These are phyloP conservation scores for Orbilia blumenaviensis DNA, from an alignment of 2,329 filamentous ascomycete genomes.

Conservation along the genomic window DNA sequence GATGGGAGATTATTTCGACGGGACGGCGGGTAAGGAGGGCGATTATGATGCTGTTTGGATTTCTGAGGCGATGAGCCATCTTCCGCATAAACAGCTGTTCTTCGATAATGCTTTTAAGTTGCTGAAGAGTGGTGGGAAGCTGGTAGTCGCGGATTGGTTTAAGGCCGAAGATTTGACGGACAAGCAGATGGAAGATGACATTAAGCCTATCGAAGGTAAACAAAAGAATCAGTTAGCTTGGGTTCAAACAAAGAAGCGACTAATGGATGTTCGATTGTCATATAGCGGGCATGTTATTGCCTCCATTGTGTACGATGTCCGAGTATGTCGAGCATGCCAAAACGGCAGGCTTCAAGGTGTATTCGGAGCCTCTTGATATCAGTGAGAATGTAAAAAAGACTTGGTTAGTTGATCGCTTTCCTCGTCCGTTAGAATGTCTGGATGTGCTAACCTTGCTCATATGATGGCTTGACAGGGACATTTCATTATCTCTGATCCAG, in stretches of 20 bases:
- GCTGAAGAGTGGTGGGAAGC: slow-evolving; percentile 64
- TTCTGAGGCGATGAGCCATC: slow-evolving; percentile 70
- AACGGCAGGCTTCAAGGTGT: slow-evolving; percentile 64
- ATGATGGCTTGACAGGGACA: slow-evolving; percentile 66
- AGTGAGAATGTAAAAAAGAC: slow-evolving; percentile 69
- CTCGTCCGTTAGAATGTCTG: background rate
- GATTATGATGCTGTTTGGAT: slow-evolving; percentile 71
- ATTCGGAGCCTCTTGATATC: slow-evolving; percentile 67
- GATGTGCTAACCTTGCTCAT: slow-evolving; percentile 1
- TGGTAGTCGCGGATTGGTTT: slow-evolving; percentile 72
- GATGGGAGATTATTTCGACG: slow-evolving; percentile 67
- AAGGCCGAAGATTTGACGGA: slow-evolving; percentile 65
- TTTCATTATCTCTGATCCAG: slow-evolving; percentile 70
- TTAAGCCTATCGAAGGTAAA: slow-evolving; percentile 69
- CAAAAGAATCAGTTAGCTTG: background rate
- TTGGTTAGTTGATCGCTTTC: slow-evolving; percentile 62
- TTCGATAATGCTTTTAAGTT: slow-evolving; percentile 67
- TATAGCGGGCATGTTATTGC: slow-evolving; percentile 70
- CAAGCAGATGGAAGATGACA: slow-evolving; percentile 65
- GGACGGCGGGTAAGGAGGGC: slow-evolving; percentile 57
- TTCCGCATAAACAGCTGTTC: slow-evolving; percentile 70
- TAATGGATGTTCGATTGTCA: background rate
- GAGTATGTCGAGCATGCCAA: slow-evolving; percentile 67
- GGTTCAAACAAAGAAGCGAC: background rate
- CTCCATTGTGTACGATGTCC: slow-evolving; percentile 67